A percentile compares a stretch with the other conserved stretches of the same genome.
These are phyloP conservation scores for Oryza officinalis DNA, from an alignment of 176 grass and related monocot genomes.

Conservation along the genomic window DNA sequence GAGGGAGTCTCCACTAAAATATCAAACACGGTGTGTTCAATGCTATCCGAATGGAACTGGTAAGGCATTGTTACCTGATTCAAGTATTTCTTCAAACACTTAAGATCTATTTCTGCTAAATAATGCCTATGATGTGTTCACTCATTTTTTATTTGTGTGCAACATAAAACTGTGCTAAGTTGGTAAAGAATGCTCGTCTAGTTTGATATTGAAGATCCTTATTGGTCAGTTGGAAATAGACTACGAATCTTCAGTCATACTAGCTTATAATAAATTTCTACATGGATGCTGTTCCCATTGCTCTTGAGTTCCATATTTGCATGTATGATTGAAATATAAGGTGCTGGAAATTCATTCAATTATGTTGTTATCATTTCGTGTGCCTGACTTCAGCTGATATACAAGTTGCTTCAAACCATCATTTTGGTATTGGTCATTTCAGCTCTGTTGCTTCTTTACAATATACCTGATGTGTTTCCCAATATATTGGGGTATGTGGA, in stretches of 20 bases:
- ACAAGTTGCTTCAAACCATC: background rate
- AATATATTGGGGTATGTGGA: background rate
- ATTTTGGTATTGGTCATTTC: background rate
- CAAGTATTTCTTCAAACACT: background rate
- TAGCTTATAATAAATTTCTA: conserved; percentile 12
- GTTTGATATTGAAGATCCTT: conserved; percentile 17
- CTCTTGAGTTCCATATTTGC: background rate
- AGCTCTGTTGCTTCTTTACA: conserved; percentile 7
- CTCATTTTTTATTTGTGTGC: background rate
- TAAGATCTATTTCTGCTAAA: background rate
- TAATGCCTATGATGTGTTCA: background rate
- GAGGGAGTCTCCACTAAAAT: conserved; percentile 53
- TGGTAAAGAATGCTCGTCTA: background rate
- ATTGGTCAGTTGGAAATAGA: background rate
- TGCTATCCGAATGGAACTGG: conserved; percentile 70
- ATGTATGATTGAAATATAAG: conserved; percentile 1
- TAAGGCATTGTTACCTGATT: conserved; percentile 23
- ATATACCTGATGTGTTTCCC: background rate
- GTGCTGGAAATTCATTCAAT: background rate
- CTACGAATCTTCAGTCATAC: background rate
- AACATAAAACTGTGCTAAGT: background rate
- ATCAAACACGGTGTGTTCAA: conserved; percentile 69
- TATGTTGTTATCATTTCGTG: background rate
- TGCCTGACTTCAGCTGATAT: background rate
- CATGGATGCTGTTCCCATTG: conserved; percentile 1